Conservation (phyloP, 2,329 filamentous ascomycete genomes). For the Metarhizium guizhouense region DNA sequence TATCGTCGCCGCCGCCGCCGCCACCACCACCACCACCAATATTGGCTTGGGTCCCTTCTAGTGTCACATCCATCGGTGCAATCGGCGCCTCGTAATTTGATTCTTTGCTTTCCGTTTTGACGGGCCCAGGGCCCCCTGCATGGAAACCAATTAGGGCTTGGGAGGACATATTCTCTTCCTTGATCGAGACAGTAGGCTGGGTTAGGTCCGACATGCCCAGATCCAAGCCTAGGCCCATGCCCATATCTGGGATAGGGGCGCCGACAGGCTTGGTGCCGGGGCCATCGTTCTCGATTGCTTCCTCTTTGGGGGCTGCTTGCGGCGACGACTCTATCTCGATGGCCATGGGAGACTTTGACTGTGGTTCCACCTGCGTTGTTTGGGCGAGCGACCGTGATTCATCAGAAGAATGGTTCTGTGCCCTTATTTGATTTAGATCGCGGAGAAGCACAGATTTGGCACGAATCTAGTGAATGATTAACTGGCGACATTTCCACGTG, state of each 20-base stretch:
- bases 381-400: constrained; percentile 5
- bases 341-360: constrained; percentile 25
- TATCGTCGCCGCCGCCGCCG: constrained; percentile 10
- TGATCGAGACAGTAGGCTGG: constrained; percentile 11
- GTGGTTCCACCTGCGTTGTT: constrained; percentile 23
- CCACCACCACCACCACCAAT: constrained; percentile 10
- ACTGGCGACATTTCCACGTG: neutral
- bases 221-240: constrained; percentile 45
- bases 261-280: constrained; percentile 27
- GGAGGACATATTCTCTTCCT: constrained; percentile 12
- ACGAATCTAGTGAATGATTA: constrained; percentile 18
- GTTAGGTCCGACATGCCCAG: constrained; percentile 22
- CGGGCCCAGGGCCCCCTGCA: neutral
- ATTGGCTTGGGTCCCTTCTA: constrained; percentile 14
- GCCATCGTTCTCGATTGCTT: constrained; percentile 25
- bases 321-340: constrained; percentile 29
- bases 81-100: constrained; percentile 17
- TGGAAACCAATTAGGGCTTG: neutral
- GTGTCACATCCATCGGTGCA: constrained; percentile 17
- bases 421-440: constrained; percentile 37
- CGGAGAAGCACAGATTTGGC: constrained; percentile 48
- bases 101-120: constrained; percentile 18
- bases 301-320: constrained; percentile 15
- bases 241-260: constrained; percentile 50
- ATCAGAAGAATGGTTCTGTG: constrained; percentile 15